Evolutionary conservation across 257 asterid genomes (phyloP), one percentile per base, ranked within the genome.

Genomic region (Jacaranda copaia): DNA sequence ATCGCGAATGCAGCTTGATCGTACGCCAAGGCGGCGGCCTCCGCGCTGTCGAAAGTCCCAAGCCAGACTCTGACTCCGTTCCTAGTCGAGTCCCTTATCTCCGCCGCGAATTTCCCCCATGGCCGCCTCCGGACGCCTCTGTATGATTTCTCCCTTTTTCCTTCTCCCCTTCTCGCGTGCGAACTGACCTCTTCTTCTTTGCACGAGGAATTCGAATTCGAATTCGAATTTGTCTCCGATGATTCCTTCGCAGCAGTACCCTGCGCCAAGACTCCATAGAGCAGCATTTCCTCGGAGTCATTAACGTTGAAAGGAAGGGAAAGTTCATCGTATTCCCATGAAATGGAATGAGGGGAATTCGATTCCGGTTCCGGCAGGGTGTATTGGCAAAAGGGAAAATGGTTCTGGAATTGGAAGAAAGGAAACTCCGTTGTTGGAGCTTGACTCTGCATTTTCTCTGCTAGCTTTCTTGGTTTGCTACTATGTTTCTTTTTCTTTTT

Each of bases 81-180:
- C 82, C 98, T 69, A 0, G 98, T 93, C 2, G 98, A 93, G 56
- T 93, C 98, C 63, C 98, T 78, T 5, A 92, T 92, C 82, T 92
- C 98, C 13, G 97, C 97, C 51, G 98, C 98, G 78, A 79, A 92
- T 71, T 91, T 92, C 36, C 98, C 97, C 97, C 97, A 90, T 16
- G 97, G 97, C 77, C 98, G 84, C 84, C 90, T 77, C 7, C 97
- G 59, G 8, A 92, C 97, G 2, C 97, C 97, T 38, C 97, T 69
- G 85, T 85, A 89, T 0, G 85, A 76, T 66, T 78, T 87, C 45
- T 72, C 87, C 63, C 72, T 15, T 60, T 36, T 74, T 10, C 53
- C 61, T 15, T 78, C 60, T 42, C 59, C 45, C 3, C 60, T 56
- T 15, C 56, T 74, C 3, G 38, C 60, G 2, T 4, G 6, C 2